Evolutionary conservation across 352 stramenopile genomes (phyloP), one percentile per base, ranked within the genome.

Genomic region (Phytophthora constricta): DNA sequence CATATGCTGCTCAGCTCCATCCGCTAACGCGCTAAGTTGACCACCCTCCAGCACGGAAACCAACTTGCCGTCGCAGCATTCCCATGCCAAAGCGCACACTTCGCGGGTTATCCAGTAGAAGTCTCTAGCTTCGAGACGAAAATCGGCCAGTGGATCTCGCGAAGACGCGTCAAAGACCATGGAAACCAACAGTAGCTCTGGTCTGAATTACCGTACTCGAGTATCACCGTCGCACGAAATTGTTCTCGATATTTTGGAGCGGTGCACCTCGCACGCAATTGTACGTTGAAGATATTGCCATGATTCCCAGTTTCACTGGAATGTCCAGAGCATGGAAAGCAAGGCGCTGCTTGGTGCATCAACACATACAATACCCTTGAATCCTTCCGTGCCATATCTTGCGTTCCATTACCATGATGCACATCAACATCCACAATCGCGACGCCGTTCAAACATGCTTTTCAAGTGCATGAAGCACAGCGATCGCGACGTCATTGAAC

Each of bases 401-500:
- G 82, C 1, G 91, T 97, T 16, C 89, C 89, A 60, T 97, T 97
- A 37, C 91, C 91, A 69, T 97, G 90, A 64, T 97, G 91, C 27
- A 90, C 76, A 62, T 92, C 88, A 28, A 92, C 82, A 55, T 92
- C 84, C n/a, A 92, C 65, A 65, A 92, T 89, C 10, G 75, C 74
- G 1, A 92, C 78, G 19, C 84, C 68, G 31, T 9, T 51, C 25
- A 90, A 33, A 22, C 59, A 39, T 90, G 65, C 13, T 74, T 72
- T 9, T 92, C 88, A 20, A 98, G 69, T 4, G 94, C 94, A 78
- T 99, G 93, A 53, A 98, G 77, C 17, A 94, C 96, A n/a, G 87
- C 96, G 46, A 98, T 82, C 37, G 91, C 95, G 19, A 98, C 89
- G 61, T 98, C 98, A 60, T 99, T 99, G 62, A 98, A 98, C 33